Evolutionary conservation across 208 protist species (phyloP).

Genomic region (Lotmaria passim): DNA sequence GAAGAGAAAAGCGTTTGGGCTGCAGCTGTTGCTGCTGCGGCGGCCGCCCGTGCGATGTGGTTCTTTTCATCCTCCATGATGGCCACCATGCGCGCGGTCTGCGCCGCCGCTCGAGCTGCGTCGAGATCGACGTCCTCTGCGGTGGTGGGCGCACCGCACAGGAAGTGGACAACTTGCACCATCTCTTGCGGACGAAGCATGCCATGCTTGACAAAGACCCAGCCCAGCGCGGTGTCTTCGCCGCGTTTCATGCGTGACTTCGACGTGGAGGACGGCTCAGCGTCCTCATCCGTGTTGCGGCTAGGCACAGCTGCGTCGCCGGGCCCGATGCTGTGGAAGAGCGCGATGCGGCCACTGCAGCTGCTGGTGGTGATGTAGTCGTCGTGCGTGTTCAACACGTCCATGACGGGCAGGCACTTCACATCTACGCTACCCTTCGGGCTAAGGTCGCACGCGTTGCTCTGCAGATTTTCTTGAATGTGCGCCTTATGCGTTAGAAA

Average conservation of each 20-base stretch:
- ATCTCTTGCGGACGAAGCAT: conserved; percentile 67
- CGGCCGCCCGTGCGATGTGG: not conserved
- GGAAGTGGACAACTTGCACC: conserved; percentile 50
- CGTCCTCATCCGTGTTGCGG: conserved; percentile 1
- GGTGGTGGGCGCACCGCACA: conserved; percentile 49
- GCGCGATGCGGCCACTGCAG: conserved; percentile 88
- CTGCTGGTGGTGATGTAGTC: conserved; percentile 92
- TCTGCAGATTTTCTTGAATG: conserved; percentile 61
- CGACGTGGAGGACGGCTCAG: not conserved
- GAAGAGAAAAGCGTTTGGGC: too few species aligned
- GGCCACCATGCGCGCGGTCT: conserved; percentile 24
- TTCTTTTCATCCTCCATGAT: not conserved
- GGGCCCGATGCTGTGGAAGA: conserved; percentile 68
- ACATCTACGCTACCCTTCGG: conserved; percentile 74
- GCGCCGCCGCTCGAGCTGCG: conserved; percentile 24
- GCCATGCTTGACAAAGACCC: conserved; percentile 86
- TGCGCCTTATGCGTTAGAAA: conserved; percentile 76
- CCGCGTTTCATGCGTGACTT: conserved; percentile 65
- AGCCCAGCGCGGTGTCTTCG: conserved; percentile 68
- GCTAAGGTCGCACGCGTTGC: conserved; percentile 79
- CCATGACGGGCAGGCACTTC: conserved; percentile 79
- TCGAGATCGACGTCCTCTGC: conserved; percentile 33
- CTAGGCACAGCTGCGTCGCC: not conserved
- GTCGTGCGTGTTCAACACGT: conserved; percentile 65
- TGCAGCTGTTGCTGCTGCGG: conserved; percentile 3